Conservation (phyloP, 108 stramenopile species). For the Nannochloropsis oceanica region DNA sequence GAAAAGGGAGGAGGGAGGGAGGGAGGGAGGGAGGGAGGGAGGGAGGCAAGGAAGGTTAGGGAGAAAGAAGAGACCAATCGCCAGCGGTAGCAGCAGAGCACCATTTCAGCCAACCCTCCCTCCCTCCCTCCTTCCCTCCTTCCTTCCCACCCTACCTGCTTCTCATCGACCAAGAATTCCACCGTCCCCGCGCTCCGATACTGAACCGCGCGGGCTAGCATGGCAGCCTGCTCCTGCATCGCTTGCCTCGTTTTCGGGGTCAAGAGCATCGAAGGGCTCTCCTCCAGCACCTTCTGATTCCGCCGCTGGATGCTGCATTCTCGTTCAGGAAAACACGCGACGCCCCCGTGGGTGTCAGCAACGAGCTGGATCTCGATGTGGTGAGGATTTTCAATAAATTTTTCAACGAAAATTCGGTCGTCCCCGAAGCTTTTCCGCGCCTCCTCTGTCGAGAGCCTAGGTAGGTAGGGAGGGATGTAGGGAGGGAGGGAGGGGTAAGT, state of each 20-base stretch:
- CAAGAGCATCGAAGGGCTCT: conserved; percentile 58
- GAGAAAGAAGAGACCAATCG: no score
- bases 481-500: neutral
- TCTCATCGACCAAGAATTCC: conserved; percentile 78
- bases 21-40: neutral
- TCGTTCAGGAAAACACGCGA: conserved; percentile 73
- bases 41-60: no score
- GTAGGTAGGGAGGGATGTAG: neutral
- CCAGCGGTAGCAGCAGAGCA: no score
- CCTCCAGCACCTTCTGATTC: conserved; percentile 97
- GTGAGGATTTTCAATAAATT: conserved; percentile 83
- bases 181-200: conserved; percentile 89
- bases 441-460: conserved; percentile 65
- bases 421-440: conserved; percentile 70
- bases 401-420: conserved; percentile 81
- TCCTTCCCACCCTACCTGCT: conserved; percentile 25
- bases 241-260: conserved; percentile 47
- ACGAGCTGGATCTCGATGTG: conserved; percentile 96
- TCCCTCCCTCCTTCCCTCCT: neutral
- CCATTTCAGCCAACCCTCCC: neutral
- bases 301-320: conserved; percentile 90
- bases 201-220: conserved; percentile 55
- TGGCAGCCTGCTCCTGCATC: conserved; percentile 68
- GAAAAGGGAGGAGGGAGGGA: conserved; percentile 1
- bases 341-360: conserved; percentile 57